Conservation (phyloP, 2,329 filamentous ascomycete genomes). For the Venturia nashicola region DNA sequence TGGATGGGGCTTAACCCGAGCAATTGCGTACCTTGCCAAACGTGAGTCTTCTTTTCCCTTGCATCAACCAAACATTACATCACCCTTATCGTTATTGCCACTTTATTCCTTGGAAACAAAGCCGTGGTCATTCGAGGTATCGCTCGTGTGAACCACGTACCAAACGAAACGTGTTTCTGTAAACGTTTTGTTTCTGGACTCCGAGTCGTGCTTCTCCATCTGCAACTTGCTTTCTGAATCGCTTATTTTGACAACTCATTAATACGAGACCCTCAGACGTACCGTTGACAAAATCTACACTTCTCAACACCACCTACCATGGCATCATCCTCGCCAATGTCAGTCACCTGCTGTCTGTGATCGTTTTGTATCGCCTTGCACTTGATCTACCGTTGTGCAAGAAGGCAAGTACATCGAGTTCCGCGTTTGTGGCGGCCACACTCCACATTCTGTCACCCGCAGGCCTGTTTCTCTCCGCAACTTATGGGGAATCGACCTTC, state of each 20-base stretch:
- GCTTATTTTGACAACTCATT: constrained; percentile 8
- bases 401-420: constrained; percentile 19
- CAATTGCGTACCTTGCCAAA: constrained; percentile 29
- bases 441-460: constrained; percentile 80
- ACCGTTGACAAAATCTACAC: constrained; percentile 9
- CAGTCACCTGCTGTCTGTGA: constrained; percentile 64
- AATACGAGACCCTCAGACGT: constrained; percentile 9
- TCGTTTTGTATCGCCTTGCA: constrained; percentile 59
- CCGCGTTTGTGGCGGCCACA: constrained; percentile 56
- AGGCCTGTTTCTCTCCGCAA: constrained; percentile 77
- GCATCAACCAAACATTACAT: background rate
- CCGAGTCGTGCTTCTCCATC: background rate
- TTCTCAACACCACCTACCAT: constrained; percentile 19
- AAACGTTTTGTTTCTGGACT: background rate
- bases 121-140: background rate
- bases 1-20: constrained; percentile 42
- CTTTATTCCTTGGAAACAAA: background rate
- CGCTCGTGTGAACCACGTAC: background rate
- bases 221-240: constrained; percentile 4
- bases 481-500: constrained; percentile 72
- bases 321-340: constrained; percentile 57
- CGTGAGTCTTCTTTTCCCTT: constrained; percentile 21
- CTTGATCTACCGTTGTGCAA: constrained; percentile 25
- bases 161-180: background rate
- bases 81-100: background rate